Base-by-base conservation (phyloP, 305 asterid species). In the Striga hermonthica region DNA sequence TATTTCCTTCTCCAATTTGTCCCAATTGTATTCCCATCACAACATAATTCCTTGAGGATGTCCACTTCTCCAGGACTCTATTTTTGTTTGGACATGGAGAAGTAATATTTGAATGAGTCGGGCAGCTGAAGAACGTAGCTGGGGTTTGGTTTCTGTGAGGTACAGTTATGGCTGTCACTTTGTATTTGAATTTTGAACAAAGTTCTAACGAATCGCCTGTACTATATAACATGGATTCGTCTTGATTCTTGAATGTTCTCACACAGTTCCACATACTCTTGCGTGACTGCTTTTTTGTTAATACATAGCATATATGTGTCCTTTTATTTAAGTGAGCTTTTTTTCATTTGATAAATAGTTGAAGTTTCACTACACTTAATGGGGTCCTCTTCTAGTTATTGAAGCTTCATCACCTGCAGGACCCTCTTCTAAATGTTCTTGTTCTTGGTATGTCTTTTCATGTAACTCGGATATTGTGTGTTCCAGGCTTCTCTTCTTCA, bases 1-100 rank as follows among this genome's bases (percentile, higher is more conserved):
- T 75, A 37, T 14, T 22, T 65, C 60, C 54, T 54, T 57, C 35
- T 34, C 34, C 28, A 53, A 60, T 5, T 9, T 60, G 11, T 43
- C 9, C 50, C 34, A 54, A n/a, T 60, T 16, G 6, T 62, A 40
- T 56, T 36, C 36, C 48, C 63, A 10, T 53, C 47, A 53, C 75
- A 43, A 16, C 9, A 4, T 44, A 34, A 35, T 41, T 5, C 49
- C 13, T 71, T 43, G 5, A 49, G 9, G 7, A n/a, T 62, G 71
- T 55, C 56, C 71, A 57, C 50, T 38, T 67, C 44, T 67, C 48
- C 67, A 38, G 70, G 67, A 37, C 44, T 60, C 62, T 38, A 38
- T 60, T 39, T 36, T 44, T 31, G 13, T 57, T 37, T 37, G 3
- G 40, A 62, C 70, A 43, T 47, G 4, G 56, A 40, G 22, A 44